Evolutionary conservation across 148 eudicot species (phyloP).

Genomic region (Vaccinium vitisidaea): DNA sequence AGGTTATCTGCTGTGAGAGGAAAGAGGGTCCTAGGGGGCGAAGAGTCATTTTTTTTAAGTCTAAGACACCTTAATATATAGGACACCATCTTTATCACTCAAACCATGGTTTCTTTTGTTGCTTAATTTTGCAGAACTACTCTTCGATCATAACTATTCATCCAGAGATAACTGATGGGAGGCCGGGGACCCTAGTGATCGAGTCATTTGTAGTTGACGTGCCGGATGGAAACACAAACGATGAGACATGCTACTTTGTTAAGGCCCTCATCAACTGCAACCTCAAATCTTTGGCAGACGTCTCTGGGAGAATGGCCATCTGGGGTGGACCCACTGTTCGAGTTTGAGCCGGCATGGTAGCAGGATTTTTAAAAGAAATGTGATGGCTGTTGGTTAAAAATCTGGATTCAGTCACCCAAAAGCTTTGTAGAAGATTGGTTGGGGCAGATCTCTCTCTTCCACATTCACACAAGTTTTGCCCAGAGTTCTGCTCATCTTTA

Average conservation of each 20-base stretch:
- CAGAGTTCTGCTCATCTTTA: not conserved
- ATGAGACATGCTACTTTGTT: too few relatives aligned
- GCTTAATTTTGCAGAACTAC: constrained; percentile 59
- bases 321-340: not conserved
- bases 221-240: constrained; percentile 66
- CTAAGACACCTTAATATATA: too few relatives aligned
- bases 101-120: not conserved
- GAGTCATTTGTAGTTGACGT: constrained; percentile 78
- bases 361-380: not conserved
- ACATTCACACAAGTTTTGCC: constrained; percentile 19
- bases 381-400: not conserved
- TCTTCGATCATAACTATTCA: constrained; percentile 70
- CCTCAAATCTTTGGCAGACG: too few relatives aligned
- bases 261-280: too few relatives aligned
- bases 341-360: constrained; percentile 3
- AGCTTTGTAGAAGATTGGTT: constrained; percentile 6
- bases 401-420: not conserved
- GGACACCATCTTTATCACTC: not conserved
- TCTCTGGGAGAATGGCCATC: constrained; percentile 67
- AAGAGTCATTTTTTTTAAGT: too few relatives aligned
- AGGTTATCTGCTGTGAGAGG: too few relatives aligned
- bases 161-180: constrained; percentile 61
- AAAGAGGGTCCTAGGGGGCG: too few relatives aligned
- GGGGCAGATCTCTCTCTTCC: not conserved
- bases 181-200: constrained; percentile 44